Evolutionary conservation across 768 basidiomycete genomes (phyloP).

Genomic region (Hypholoma fasciculare): DNA sequence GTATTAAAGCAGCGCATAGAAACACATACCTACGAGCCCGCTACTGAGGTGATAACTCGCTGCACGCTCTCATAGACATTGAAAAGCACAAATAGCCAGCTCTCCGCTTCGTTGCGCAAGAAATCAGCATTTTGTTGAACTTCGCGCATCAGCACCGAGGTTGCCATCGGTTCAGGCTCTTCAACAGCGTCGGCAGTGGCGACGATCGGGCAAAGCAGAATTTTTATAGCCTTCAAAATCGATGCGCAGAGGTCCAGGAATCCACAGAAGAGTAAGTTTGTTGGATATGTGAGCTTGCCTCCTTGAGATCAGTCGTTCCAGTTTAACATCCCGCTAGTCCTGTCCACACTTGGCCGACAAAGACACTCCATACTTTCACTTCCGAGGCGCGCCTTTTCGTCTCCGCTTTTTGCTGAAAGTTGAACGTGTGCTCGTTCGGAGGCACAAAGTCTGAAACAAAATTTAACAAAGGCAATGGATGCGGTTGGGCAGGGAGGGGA

Average conservation of each 20-base stretch:
- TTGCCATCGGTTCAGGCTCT: slow-evolving; percentile 31
- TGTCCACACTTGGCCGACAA: slow-evolving; percentile 92
- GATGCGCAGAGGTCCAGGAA: slow-evolving; percentile 83
- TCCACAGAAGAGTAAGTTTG: slow-evolving; percentile 67
- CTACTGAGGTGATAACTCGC: slow-evolving; percentile 79
- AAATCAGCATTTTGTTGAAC: slow-evolving; percentile 67
- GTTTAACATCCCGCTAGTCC: slow-evolving; percentile 91
- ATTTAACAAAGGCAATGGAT: slow-evolving; percentile 80
- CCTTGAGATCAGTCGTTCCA: slow-evolving; percentile 69
- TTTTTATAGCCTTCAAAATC: slow-evolving; percentile 79
- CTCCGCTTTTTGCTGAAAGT: slow-evolving; percentile 80
- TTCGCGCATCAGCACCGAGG: slow-evolving; percentile 47
- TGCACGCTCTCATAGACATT: slow-evolving; percentile 89
- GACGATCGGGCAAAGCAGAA: slow-evolving; percentile 79
- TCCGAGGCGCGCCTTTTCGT: slow-evolving; percentile 73
- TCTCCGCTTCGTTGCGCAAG: slow-evolving; percentile 78
- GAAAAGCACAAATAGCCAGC: slow-evolving; percentile 93
- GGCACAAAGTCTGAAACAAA: slow-evolving; percentile 93
- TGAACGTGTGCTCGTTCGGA: slow-evolving; percentile 90
- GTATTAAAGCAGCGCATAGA: background rate
- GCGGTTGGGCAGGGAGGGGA: slow-evolving; percentile 80
- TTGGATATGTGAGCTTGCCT: slow-evolving; percentile 40
- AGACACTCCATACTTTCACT: slow-evolving; percentile 93
- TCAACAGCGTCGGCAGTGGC: slow-evolving; percentile 32
- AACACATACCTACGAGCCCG: slow-evolving; percentile 57